Conservation (phyloP, 2,329 filamentous ascomycete genomes). For the Aphanoascus verrucosus region DNA sequence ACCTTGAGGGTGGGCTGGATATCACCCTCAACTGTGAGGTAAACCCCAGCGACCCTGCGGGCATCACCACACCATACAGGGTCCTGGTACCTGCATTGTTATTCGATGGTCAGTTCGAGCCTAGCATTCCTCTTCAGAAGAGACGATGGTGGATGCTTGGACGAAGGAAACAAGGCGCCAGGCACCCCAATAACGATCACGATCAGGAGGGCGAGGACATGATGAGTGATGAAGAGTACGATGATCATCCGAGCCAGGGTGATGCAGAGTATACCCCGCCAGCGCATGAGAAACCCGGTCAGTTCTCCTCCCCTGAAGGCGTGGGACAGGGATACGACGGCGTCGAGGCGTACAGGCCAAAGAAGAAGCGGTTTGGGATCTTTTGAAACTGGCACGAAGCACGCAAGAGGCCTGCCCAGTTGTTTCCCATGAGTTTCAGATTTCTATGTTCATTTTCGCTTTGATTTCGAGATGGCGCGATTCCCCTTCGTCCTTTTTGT, state of each 20-base stretch:
- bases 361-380: slow-evolving; percentile 20
- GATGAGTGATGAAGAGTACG: slow-evolving; percentile 8
- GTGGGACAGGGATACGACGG: slow-evolving; percentile 22
- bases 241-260: slow-evolving; percentile 6
- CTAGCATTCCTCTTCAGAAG: slow-evolving; percentile 25
- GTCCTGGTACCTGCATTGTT: slow-evolving; percentile 69
- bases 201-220: neutral
- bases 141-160: slow-evolving; percentile 31
- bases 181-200: neutral
- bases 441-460: neutral
- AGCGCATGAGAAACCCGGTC: slow-evolving; percentile 6
- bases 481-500: slow-evolving; percentile 8
- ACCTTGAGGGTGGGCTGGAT: slow-evolving; percentile 74
- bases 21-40: slow-evolving; percentile 85
- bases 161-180: slow-evolving; percentile 18
- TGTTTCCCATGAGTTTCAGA: slow-evolving; percentile 1
- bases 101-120: slow-evolving; percentile 38
- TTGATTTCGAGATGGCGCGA: neutral
- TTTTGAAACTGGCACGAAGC: slow-evolving; percentile 10
- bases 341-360: slow-evolving; percentile 25
- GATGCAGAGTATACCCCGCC: slow-evolving; percentile 3
- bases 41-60: slow-evolving; percentile 70
- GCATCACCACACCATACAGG: slow-evolving; percentile 78
- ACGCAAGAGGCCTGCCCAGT: neutral
- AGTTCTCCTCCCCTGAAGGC: slow-evolving; percentile 8